phyloP scores from a whole-genome alignment of 2,329 filamentous ascomycete species.

The Hypoxylon sp. region DNA sequence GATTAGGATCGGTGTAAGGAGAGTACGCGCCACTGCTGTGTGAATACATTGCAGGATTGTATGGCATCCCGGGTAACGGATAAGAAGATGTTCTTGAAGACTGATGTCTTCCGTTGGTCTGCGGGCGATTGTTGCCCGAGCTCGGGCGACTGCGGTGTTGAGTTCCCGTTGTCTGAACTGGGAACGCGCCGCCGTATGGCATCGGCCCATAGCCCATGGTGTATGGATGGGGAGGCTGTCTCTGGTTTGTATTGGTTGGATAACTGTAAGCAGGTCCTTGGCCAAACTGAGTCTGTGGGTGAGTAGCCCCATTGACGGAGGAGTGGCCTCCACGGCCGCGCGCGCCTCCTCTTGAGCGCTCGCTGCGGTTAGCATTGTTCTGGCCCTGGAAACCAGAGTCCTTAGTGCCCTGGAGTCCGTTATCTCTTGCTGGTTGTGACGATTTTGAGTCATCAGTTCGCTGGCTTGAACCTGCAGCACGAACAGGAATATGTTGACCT shows the following conservation, averaged over 20 bases:
- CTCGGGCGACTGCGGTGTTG: slow-evolving; percentile 47
- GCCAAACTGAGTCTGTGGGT: slow-evolving; percentile 45
- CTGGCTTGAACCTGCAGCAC: slow-evolving; percentile 34
- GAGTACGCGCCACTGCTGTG: slow-evolving; percentile 67
- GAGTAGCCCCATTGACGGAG: slow-evolving; percentile 47
- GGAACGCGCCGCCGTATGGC: slow-evolving; percentile 46
- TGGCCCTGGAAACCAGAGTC: slow-evolving; percentile 47
- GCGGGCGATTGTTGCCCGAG: slow-evolving; percentile 46
- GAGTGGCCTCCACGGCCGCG: slow-evolving; percentile 60
- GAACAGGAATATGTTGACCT: slow-evolving; percentile 34
- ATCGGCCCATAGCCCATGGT: slow-evolving; percentile 44
- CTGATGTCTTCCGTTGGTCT: slow-evolving; percentile 36
- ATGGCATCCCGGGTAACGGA: slow-evolving; percentile 68
- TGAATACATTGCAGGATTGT: slow-evolving; percentile 68
- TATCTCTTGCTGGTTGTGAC: slow-evolving; percentile 46
- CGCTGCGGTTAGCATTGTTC: slow-evolving; percentile 52
- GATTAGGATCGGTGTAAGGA: slow-evolving; percentile 70
- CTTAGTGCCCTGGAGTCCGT: slow-evolving; percentile 38
- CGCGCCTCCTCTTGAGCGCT: slow-evolving; percentile 62
- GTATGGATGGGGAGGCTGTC: slow-evolving; percentile 43
- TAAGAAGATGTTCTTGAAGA: slow-evolving; percentile 51
- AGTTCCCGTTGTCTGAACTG: slow-evolving; percentile 45
- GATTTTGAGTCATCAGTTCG: slow-evolving; percentile 46
- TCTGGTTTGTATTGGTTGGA: slow-evolving; percentile 35
- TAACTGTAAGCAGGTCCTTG: slow-evolving; percentile 44